Evolutionary conservation across 768 basidiomycete species (phyloP).

Genomic region (Polyporus arcularius): DNA sequence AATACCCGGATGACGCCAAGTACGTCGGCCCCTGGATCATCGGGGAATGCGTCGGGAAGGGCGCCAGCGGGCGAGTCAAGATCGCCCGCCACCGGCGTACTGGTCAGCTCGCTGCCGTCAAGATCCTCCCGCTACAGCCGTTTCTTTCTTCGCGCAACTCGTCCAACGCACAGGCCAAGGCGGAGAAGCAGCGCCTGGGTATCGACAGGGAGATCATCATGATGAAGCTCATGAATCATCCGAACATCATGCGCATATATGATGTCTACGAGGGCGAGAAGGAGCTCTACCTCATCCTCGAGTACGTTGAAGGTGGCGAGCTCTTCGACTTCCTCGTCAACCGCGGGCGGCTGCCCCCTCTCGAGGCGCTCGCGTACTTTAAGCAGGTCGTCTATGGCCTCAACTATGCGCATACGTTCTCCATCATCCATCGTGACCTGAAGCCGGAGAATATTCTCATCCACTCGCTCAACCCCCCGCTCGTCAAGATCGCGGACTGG

Average conservation of each 20-base stretch:
- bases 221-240: constrained; percentile 99
- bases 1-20: constrained; percentile 83
- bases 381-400: constrained; percentile 95
- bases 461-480: constrained; percentile 73
- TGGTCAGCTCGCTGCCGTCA: constrained; percentile 92
- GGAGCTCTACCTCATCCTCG: constrained; percentile 90
- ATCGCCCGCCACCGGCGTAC: constrained; percentile 86
- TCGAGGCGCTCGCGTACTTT: constrained; percentile 89
- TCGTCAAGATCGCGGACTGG: constrained; percentile 97
- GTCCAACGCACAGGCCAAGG: constrained; percentile 65
- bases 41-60: constrained; percentile 92
- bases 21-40: constrained; percentile 90
- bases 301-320: constrained; percentile 95
- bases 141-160: constrained; percentile 73
- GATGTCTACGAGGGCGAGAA: constrained; percentile 94
- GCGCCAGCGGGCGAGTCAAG: constrained; percentile 92
- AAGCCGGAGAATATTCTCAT: constrained; percentile 98
- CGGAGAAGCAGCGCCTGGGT: constrained; percentile 80
- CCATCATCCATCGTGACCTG: constrained; percentile 96
- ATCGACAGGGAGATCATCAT: constrained; percentile 96
- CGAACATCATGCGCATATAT: constrained; percentile 92
- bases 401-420: constrained; percentile 96
- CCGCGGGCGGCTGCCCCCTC: constrained; percentile 73
- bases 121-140: constrained; percentile 87
- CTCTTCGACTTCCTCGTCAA: constrained; percentile 96